Evolutionary conservation across 192 early-diverging fungal genomes (phyloP).

Genomic region (Coemansia sp.): DNA sequence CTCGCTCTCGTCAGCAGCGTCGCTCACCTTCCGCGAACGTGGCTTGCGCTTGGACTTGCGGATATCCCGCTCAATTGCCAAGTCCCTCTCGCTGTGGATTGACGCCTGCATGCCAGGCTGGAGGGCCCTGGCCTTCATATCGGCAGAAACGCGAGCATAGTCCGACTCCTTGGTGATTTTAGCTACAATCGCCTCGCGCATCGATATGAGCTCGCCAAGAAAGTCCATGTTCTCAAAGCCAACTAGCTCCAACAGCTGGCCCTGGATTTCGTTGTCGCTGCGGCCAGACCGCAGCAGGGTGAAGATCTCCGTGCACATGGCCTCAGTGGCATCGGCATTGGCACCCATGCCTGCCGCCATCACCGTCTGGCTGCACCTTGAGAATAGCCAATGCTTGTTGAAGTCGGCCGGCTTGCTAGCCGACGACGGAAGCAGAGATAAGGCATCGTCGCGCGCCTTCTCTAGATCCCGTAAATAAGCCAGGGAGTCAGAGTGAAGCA

Average conservation of each 20-base stretch:
- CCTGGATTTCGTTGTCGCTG: slow-evolving; percentile 48
- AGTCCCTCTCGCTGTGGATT: slow-evolving; percentile 31
- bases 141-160: slow-evolving; percentile 20
- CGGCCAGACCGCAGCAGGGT: slow-evolving; percentile 29
- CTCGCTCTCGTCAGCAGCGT: background rate
- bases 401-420: background rate
- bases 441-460: background rate
- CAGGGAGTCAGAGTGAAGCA: slow-evolving; percentile 31
- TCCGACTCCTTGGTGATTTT: slow-evolving; percentile 34
- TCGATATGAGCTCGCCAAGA: slow-evolving; percentile 35
- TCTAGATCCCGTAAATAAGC: slow-evolving; percentile 31
- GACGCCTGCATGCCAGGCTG: slow-evolving; percentile 37
- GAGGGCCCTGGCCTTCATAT: slow-evolving; percentile 6
- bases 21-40: background rate
- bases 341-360: slow-evolving; percentile 15
- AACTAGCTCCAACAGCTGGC: slow-evolving; percentile 51
- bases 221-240: slow-evolving; percentile 55
- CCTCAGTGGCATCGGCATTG: slow-evolving; percentile 19
- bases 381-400: slow-evolving; percentile 34
- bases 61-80: slow-evolving; percentile 39
- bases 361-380: slow-evolving; percentile 19
- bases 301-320: slow-evolving; percentile 37
- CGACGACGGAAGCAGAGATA: background rate
- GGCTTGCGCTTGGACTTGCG: slow-evolving; percentile 32
- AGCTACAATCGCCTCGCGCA: slow-evolving; percentile 34